These are phyloP conservation scores for Alloascoidea hylecoeti DNA, from an alignment of 805 yeast genomes.

Conservation along the genomic window DNA sequence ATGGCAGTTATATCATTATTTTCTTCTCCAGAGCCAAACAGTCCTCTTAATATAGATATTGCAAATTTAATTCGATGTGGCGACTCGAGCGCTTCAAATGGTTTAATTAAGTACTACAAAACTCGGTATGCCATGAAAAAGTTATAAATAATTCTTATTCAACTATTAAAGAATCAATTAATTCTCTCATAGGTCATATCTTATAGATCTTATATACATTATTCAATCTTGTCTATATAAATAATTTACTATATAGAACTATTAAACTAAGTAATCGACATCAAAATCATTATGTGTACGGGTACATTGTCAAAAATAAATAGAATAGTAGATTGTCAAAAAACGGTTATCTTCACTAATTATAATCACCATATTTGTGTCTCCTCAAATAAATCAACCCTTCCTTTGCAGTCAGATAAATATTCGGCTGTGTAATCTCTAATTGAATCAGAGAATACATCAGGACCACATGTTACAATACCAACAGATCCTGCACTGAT, in stretches of 20 bases:
- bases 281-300: neutral
- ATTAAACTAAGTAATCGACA: neutral
- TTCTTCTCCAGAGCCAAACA: conserved; percentile 20
- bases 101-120: conserved; percentile 15
- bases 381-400: conserved; percentile 61
- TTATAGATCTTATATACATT: neutral
- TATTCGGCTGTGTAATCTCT: neutral
- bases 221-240: neutral
- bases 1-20: conserved; percentile 21
- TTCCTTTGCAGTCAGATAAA: conserved; percentile 20
- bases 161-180: neutral
- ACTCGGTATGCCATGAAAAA: neutral
- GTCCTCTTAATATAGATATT: conserved; percentile 23
- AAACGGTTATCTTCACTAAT: too few relatives aligned
- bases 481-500: neutral
- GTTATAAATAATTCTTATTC: neutral
- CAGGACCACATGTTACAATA: neutral
- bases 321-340: too few relatives aligned
- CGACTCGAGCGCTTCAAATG: conserved; percentile 14
- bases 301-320: neutral
- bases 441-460: neutral
- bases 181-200: neutral
- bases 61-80: conserved; percentile 19
- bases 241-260: neutral
- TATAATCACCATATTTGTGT: conserved; percentile 15